Evolutionary conservation across 2,329 filamentous ascomycete genomes (phyloP).

Genomic region (Claviceps sp.): DNA sequence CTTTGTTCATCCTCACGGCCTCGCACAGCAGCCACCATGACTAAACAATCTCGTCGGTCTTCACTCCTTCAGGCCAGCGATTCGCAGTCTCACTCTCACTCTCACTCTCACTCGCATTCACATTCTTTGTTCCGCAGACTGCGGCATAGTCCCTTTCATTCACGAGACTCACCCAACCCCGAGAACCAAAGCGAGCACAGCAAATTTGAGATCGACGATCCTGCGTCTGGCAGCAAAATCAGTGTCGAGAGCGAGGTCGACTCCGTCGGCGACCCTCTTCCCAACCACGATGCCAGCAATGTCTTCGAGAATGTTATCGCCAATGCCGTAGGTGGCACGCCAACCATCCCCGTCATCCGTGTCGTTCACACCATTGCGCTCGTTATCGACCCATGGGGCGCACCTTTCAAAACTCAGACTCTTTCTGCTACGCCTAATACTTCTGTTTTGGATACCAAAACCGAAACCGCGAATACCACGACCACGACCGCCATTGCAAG

Average conservation of each 20-base stretch:
- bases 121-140: conserved; percentile 12
- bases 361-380: conserved; percentile 43
- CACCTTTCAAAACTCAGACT: conserved; percentile 30
- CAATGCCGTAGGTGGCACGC: conserved; percentile 1
- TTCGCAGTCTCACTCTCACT: conserved; percentile 11
- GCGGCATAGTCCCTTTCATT: conserved; percentile 6
- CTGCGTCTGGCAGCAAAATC: conserved; percentile 14
- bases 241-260: conserved; percentile 9
- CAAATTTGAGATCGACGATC: conserved; percentile 7
- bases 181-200: conserved; percentile 3
- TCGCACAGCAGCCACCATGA: conserved; percentile 16
- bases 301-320: conserved; percentile 7
- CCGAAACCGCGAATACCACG: too few species aligned
- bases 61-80: conserved; percentile 24
- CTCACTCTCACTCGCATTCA: conserved; percentile 13
- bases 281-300: conserved; percentile 6
- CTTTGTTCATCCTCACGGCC: conserved; percentile 5
- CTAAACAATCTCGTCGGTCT: conserved; percentile 22
- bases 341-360: conserved; percentile 23
- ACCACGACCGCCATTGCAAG: too few species aligned
- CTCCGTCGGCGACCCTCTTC: conserved; percentile 5
- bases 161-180: conserved; percentile 4
- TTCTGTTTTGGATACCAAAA: too few species aligned
- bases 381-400: conserved; percentile 36
- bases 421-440: conserved; percentile 16